Evolutionary conservation across 345 rosid genomes (phyloP).

Genomic region (Linum usitatissimum): DNA sequence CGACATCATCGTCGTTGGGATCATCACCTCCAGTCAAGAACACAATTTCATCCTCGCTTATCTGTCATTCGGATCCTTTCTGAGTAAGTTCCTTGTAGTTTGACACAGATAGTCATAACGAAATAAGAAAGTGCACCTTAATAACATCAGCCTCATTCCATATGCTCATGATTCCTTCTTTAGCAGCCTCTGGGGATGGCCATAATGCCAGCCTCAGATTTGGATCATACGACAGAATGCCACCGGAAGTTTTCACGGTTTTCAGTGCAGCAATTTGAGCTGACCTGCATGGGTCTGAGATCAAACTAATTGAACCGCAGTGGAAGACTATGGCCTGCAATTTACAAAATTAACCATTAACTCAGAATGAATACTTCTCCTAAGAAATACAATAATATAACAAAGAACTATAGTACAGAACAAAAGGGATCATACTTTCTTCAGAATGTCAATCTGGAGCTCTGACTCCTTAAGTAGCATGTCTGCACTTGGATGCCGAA

Average conservation of each 20-base stretch:
- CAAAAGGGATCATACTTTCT: slow-evolving; percentile 40
- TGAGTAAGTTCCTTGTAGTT: slow-evolving; percentile 3
- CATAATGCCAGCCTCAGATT: slow-evolving; percentile 84
- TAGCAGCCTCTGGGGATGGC: slow-evolving; percentile 86
- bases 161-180: slow-evolving; percentile 67
- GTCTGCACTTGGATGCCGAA: slow-evolving; percentile 97
- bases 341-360: neutral
- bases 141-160: slow-evolving; percentile 91
- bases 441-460: slow-evolving; percentile 52
- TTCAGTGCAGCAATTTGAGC: slow-evolving; percentile 90
- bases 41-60: slow-evolving; percentile 86
- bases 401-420: neutral
- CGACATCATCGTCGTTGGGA: slow-evolving; percentile 30
- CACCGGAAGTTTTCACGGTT: slow-evolving; percentile 60
- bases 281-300: slow-evolving; percentile 85
- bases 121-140: slow-evolving; percentile 35
- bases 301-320: slow-evolving; percentile 94
- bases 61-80: slow-evolving; percentile 26
- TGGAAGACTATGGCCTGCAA: slow-evolving; percentile 86
- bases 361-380: slow-evolving; percentile 5
- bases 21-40: slow-evolving; percentile 38
- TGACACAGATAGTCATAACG: neutral
- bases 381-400: too few relatives aligned
- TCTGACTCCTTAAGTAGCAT: slow-evolving; percentile 89
- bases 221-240: slow-evolving; percentile 88